A percentile compares a stretch with the other conserved stretches of the same genome.
Conservation (phyloP, 1,139 yeast genomes). For the Debaryomyces sp. region DNA sequence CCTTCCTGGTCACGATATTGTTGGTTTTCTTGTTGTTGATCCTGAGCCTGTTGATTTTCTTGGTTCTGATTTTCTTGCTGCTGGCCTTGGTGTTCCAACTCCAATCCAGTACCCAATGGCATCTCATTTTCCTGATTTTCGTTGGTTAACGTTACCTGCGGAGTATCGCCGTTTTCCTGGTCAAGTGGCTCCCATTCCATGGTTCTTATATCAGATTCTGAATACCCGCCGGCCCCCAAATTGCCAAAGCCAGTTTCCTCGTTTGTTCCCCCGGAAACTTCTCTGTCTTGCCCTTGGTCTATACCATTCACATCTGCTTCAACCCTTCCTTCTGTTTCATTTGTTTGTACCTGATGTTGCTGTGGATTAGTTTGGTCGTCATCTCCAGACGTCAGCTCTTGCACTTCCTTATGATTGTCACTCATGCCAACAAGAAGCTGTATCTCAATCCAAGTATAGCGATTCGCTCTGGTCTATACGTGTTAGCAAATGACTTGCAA, state of each 20-base stretch:
- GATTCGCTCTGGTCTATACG: not conserved
- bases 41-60: slow-evolving; percentile 4
- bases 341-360: not conserved
- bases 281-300: not conserved
- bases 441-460: not conserved
- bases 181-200: not conserved
- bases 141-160: not conserved
- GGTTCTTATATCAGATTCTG: not conserved
- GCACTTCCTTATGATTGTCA: not conserved
- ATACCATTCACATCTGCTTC: not conserved
- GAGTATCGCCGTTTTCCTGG: not conserved
- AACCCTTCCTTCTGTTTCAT: not conserved
- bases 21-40: slow-evolving; percentile 4
- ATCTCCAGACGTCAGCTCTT: not conserved
- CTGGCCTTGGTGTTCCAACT: not conserved
- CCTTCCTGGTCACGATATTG: not conserved
- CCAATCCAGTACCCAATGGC: not conserved
- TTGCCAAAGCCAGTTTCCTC: not conserved
- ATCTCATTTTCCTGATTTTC: slow-evolving; percentile 1
- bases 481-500: not conserved
- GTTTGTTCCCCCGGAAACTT: not conserved
- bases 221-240: not conserved
- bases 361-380: not conserved
- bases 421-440: not conserved
- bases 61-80: not conserved